Evolutionary conservation across 495 filamentous ascomycete genomes (phyloP), one percentile per base, ranked within the genome.

Genomic region (Monascus purpureus): DNA sequence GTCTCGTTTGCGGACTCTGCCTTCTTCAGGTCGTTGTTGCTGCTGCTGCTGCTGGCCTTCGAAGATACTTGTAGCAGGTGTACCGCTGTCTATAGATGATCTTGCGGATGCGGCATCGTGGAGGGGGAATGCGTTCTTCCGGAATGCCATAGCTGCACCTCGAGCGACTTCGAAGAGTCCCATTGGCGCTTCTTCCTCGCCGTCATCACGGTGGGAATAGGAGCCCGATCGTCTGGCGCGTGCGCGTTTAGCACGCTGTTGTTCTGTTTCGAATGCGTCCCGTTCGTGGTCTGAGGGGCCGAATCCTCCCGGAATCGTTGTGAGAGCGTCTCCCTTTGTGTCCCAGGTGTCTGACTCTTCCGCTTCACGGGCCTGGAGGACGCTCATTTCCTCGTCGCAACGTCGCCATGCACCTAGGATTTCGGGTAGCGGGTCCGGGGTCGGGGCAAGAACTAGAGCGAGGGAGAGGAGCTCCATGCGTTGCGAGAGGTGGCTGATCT

Each of bases 101-200:
- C 28, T 17, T 36, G 29, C 22, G 13, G 9, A 16, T 15, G 35
- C 35, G 2, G 38, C 41, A 3, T 44, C 52, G 9, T 57, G 50
- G 8, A 77, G 45, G 7, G 71, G 70, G 40, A 75, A 75, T 3
- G 73, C 66, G 41, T 65, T 75, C 51, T 70, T 71, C 33, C 72
- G 68, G 14, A 80, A 67, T 6, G 92, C 86, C 25, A 76, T 67
- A 4, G 82, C 74, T 18, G 86, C 85, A 32, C 77, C 84, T 17
- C 84, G 67, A 6, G 87, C 85, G 25, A 96, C 72, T 39, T 94
- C 92, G 46, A 97, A 96, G 15, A 96, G 61, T 2, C 84, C 86
- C 77, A 95, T 87, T 0, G 90, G 90, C 19, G 83, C 80, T 46
- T 92, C 86, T 32, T 84, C 80, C 15, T 15, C 29, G 17, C 15